phyloP scores from a whole-genome alignment of 306 rosid genomes.

The Luffa acutangula region DNA sequence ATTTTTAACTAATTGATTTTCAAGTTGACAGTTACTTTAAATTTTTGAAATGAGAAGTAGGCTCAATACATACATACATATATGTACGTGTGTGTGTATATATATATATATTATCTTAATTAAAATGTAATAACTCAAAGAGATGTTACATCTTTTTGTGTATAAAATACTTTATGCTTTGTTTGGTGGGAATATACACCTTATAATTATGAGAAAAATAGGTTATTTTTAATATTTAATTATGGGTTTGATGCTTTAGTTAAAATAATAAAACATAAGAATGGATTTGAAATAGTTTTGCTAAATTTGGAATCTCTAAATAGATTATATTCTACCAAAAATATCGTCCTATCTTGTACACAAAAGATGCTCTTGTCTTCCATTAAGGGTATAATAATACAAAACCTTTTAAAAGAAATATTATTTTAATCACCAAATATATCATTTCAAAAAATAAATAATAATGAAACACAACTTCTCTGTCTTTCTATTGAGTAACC shows the following conservation, averaged over 20 bases:
- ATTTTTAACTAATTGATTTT: too few relatives aligned
- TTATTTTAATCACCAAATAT: neutral
- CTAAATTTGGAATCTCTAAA: neutral
- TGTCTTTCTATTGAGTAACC: neutral
- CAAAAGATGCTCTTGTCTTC: neutral
- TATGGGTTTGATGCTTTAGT: neutral
- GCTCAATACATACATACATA: too few relatives aligned
- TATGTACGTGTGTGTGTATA: too few relatives aligned
- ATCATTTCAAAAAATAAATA: neutral
- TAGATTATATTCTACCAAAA: neutral
- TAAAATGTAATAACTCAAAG: too few relatives aligned
- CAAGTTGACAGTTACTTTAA: too few relatives aligned
- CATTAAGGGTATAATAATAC: neutral
- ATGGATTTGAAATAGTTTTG: neutral
- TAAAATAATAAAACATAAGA: neutral
- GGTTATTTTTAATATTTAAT: neutral
- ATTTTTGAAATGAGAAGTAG: too few relatives aligned
- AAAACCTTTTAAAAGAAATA: neutral
- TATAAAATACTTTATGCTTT: neutral
- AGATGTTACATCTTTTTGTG: too few relatives aligned
- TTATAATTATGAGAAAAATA: neutral
- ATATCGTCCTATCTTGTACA: neutral
- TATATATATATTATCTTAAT: too few relatives aligned
- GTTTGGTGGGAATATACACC: neutral
- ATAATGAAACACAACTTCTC: neutral